Base-by-base conservation (phyloP, 345 rosid species). In the Eucalyptus leucophloia region DNA sequence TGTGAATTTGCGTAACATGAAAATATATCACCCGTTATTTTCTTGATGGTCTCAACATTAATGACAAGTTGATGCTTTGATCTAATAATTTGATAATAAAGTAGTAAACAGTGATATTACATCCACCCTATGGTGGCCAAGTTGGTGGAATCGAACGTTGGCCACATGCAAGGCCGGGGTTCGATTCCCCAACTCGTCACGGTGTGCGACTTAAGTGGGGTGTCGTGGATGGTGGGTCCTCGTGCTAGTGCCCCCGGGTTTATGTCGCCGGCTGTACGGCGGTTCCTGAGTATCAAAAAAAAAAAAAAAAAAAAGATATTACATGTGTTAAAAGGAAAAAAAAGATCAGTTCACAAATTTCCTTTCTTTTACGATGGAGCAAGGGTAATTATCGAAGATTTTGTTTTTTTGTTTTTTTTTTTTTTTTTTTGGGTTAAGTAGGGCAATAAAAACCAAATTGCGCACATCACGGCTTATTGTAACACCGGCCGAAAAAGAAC, bases 351-450 rank as follows among this genome's bases (percentile, higher is more conserved):
- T 28, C 67, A 28, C 32, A 28, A 60, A 28, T 60, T 12, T 60
- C 67, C n/a, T 60, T 60, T 60, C 32, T 28, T 60, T 60, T 28
- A 60, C 17, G 15, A 30, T 60, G 32, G 67, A 60, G 14, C 67
- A 28, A 28, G 32, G 17, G 32, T 30, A 60, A 28, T 28, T 28
- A 60, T 60, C 7, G 67, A 60, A 28, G 67, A 30, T 28, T 60
- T 26, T 24, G 1, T 7, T 19, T 19, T 4, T 23, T 2, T 4
- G 2, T 1, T 54, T 16, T 2, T 15, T 51, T 4, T 54, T 54
- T 2, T 1, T 9, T 28, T 28, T 12, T 26, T 12, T 12, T 1
- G 32, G 67, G 67, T 28, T 60, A 60, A 3, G 32, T 28, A 28
- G 67, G 67, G 67, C 32, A 28, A 60, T 60, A 60, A 60, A 28